Conservation (phyloP, 2,329 filamentous ascomycete genomes). For the Colletotrichum sp. region DNA sequence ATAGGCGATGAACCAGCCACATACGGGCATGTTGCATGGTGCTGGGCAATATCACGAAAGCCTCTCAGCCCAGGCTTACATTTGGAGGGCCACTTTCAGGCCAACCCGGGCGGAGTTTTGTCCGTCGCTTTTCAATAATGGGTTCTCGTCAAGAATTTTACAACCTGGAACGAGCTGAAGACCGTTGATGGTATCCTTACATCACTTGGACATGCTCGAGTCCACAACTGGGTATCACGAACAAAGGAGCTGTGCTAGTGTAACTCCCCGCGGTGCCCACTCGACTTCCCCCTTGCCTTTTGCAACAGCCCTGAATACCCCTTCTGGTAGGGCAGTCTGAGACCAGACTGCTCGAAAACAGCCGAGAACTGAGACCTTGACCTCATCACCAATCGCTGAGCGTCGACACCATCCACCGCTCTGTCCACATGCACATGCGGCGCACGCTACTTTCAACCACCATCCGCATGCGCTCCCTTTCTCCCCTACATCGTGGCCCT, state of each 20-base stretch:
- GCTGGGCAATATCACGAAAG: not conserved
- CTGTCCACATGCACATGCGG: not conserved
- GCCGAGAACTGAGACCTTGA: slow-evolving; percentile 3
- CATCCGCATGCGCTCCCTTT: slow-evolving; percentile 6
- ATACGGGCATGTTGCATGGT: not conserved
- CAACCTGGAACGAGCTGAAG: not conserved
- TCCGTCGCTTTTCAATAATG: not conserved
- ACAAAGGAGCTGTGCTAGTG: slow-evolving; percentile 5
- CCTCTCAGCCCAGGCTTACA: not conserved
- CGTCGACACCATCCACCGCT: not conserved
- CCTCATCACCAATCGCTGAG: not conserved
- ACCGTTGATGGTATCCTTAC: not conserved
- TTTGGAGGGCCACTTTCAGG: not conserved
- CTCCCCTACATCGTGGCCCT: not conserved
- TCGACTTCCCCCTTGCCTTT: not conserved
- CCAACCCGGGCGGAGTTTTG: not conserved
- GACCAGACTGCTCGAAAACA: slow-evolving; percentile 7
- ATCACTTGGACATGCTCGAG: not conserved
- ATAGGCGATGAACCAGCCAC: not conserved
- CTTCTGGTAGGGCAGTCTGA: not conserved
- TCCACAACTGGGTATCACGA: not conserved
- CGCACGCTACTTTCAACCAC: not conserved
- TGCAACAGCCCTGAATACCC: not conserved
- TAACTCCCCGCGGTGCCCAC: not conserved
- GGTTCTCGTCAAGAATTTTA: not conserved